phyloP scores from a whole-genome alignment of 1,284 basidiomycete genomes.

The Irpex lacteus region DNA sequence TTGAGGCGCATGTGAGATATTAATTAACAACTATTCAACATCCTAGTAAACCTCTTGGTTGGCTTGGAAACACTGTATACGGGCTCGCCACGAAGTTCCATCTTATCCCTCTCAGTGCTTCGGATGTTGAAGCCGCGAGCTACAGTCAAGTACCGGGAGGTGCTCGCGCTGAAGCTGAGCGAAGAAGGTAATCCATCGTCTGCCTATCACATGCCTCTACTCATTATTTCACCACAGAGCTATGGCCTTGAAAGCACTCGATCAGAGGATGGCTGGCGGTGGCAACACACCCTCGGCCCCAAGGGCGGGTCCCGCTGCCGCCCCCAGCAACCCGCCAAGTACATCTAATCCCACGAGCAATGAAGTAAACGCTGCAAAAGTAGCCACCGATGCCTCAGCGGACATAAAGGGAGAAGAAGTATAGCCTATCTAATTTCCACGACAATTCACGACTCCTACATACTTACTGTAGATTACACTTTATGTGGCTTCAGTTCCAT shows the following conservation, averaged over 20 bases:
- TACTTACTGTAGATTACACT: background rate
- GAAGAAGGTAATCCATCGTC: slow-evolving; percentile 62
- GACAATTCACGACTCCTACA: background rate
- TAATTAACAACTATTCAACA: background rate
- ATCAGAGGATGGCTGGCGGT: slow-evolving; percentile 75
- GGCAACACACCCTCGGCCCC: slow-evolving; percentile 36
- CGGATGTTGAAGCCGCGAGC: slow-evolving; percentile 69
- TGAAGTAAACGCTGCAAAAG: background rate
- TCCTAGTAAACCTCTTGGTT: slow-evolving; percentile 60
- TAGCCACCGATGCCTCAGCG: background rate
- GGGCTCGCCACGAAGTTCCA: slow-evolving; percentile 72
- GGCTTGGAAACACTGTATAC: slow-evolving; percentile 70
- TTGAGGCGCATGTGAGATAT: slow-evolving; percentile 26
- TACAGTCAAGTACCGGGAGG: slow-evolving; percentile 81
- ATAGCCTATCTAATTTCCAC: background rate
- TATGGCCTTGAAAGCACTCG: slow-evolving; percentile 93
- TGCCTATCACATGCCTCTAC: background rate
- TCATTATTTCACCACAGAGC: slow-evolving; percentile 48
- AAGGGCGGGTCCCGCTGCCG: slow-evolving; percentile 38
- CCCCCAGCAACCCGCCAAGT: slow-evolving; percentile 19
- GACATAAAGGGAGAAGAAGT: background rate
- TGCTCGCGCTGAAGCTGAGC: slow-evolving; percentile 91
- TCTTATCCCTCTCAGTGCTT: slow-evolving; percentile 65
- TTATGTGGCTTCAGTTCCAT: background rate
- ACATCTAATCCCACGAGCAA: slow-evolving; percentile 6